Base-by-base conservation (phyloP, 345 rosid genomes). In the Populus pruinosa region DNA sequence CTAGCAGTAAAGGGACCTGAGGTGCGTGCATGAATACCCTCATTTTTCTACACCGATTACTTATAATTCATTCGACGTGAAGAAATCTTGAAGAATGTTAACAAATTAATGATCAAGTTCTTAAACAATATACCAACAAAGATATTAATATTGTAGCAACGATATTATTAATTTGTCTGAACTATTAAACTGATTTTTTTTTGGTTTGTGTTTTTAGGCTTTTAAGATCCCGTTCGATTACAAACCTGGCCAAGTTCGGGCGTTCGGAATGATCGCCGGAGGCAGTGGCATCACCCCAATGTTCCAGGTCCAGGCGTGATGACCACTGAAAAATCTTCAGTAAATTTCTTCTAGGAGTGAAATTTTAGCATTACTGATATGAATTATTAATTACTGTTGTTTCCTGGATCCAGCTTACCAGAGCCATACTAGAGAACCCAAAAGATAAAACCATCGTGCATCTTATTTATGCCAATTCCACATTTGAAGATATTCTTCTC, bases 211-310 rank as follows among this genome's bases (percentile, higher is more conserved):
- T 12, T 44, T 2, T 3, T 11, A 12, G 61, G 44, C 3, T 73
- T 39, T 17, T 6, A 1, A 79, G 82, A 78, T 74, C 7, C 74
- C 63, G 2, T 79, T 79, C 63, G 17, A 16, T 5, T 79, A 79
- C 65, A 73, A 68, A 41, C 44, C 69, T 0, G 63, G 69, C 41
- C 69, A 56, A n/a, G 82, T 68, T 29, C 17, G 78, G 18, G 82
- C 61, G 27, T 73, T 79, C 33, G 82, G 82, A 21, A 73, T 78
- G 81, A 53, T 78, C 36, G 81, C 77, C 9, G 81, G 81, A 78
- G 81, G 81, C 35, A 12, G 77, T 20, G 82, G 78, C 41, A 74
- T 79, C 43, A 79, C 82, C 20, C 82, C 82, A 23, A 67, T 79
- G 3, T 79, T 79, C 67, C 82, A 79, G 74, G 82, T 79, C 43